phyloP scores from a whole-genome alignment of 1,139 yeast genomes.

The Lodderomyces elongisporus region DNA sequence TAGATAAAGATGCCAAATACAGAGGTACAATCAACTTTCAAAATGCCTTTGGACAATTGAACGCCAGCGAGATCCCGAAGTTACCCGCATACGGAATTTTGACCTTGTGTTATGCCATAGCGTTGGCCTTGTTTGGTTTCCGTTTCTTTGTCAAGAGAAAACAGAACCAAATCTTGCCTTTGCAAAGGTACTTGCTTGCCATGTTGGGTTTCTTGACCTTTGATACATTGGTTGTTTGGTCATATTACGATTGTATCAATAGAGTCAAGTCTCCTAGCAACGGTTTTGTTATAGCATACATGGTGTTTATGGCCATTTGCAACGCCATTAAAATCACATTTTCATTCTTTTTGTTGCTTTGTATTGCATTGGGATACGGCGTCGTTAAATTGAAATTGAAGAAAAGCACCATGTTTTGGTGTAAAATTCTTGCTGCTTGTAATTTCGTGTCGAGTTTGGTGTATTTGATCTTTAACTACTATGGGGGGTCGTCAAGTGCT shows the following conservation, averaged over 20 bases:
- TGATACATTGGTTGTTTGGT: constrained; percentile 88
- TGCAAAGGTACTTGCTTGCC: constrained; percentile 85
- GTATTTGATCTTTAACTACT: constrained; percentile 67
- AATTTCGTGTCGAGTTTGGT: constrained; percentile 68
- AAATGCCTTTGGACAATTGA: constrained; percentile 83
- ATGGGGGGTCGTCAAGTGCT: constrained; percentile 39
- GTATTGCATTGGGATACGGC: constrained; percentile 90
- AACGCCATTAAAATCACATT: constrained; percentile 81
- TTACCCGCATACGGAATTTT: constrained; percentile 83
- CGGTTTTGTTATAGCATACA: constrained; percentile 61
- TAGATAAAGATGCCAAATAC: constrained; percentile 43
- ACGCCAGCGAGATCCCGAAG: constrained; percentile 90
- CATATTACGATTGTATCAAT: constrained; percentile 82
- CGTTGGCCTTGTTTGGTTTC: constrained; percentile 77
- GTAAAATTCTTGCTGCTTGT: constrained; percentile 68
- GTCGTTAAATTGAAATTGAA: constrained; percentile 85
- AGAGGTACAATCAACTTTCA: constrained; percentile 70
- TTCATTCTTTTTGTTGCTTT: constrained; percentile 79
- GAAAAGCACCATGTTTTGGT: constrained; percentile 67
- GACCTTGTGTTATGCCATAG: constrained; percentile 77
- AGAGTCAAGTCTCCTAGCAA: constrained; percentile 41
- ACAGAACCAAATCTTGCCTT: constrained; percentile 74
- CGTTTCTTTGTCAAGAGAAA: constrained; percentile 78
- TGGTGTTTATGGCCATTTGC: constrained; percentile 71
- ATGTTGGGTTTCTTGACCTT: constrained; percentile 77